Base-by-base conservation (phyloP, 1,139 yeast genomes). In the Geotrichum bryndzae region DNA sequence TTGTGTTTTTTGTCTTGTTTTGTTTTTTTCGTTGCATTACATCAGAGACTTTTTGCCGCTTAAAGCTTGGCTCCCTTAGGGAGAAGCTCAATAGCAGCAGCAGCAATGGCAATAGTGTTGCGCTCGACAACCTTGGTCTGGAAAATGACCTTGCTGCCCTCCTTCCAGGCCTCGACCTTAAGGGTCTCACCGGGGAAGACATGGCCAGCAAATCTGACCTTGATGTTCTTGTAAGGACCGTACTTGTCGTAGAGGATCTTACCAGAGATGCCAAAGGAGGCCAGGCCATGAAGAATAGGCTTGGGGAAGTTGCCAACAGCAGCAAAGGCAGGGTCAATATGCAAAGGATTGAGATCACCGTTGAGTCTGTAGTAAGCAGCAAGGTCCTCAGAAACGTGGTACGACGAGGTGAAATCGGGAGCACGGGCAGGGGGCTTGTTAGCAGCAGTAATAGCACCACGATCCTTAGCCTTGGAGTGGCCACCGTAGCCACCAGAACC, bases 181-280 rank as follows among this genome's bases (percentile, higher is more conserved):
- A 94, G 81, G 45, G 90, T 87, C 77, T 94, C 98, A 70, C 98
- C 99, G n/a, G 98, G 98, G 84, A 84, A 91, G 53, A 94, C 98
- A 71, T 89, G 86, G 70, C 94, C 94, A 45, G 96, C 84, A 74
- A 94, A 94, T 74, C 98, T 85, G 50, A 85, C 96, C 80, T 94
- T 94, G 74, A 91, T 83, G 79, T 91, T 97, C 72, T 82, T 83
- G 76, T 87, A 89, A 56, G 83, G 80, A 63, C 98, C 98, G 76
- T 77, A 94, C 72, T 88, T 82, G 70, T 91, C 96, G 71, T 82
- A 81, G 69, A 94, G 80, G 18, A 84, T 83, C 76, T 91, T 90
- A 52, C 87, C 88, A 59, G 90, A 79, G 68, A 91, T 83, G 66
- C 98, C 98, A 75, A 90, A 85, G 56, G 91, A 83, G 73, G 96